Evolutionary conservation across 495 filamentous ascomycete genomes (phyloP).

Genomic region (Aspergillus wentii): DNA sequence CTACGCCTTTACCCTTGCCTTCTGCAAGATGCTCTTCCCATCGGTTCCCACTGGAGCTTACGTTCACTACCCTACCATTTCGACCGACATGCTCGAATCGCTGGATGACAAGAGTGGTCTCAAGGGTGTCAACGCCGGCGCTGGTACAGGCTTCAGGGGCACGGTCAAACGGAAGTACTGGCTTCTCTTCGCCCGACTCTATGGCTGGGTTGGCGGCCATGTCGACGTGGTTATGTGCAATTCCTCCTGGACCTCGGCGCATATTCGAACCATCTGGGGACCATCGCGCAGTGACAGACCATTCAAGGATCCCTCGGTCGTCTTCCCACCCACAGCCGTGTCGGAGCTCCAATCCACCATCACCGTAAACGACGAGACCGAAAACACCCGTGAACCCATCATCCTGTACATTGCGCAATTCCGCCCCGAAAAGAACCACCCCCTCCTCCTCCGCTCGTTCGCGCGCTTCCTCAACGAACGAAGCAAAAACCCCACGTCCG

Average conservation of each 20-base stretch:
- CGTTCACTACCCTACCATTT: constrained; percentile 97
- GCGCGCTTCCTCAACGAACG: constrained; percentile 57
- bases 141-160: constrained; percentile 65
- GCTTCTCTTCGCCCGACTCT: constrained; percentile 75
- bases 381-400: constrained; percentile 58
- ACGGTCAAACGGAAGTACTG: constrained; percentile 74
- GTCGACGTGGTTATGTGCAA: constrained; percentile 96
- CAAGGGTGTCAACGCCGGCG: constrained; percentile 79
- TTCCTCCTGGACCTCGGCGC: constrained; percentile 84
- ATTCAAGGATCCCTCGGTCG: constrained; percentile 49
- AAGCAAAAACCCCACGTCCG: constrained; percentile 40
- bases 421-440: constrained; percentile 93
- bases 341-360: constrained; percentile 70
- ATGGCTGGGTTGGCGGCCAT: constrained; percentile 71
- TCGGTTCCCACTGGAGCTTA: constrained; percentile 84
- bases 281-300: constrained; percentile 38
- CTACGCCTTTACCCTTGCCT: constrained; percentile 83
- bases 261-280: constrained; percentile 80
- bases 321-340: constrained; percentile 91
- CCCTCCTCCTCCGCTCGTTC: constrained; percentile 77
- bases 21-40: constrained; percentile 79
- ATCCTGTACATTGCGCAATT: constrained; percentile 96
- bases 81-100: constrained; percentile 91
- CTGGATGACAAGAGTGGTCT: constrained; percentile 61
- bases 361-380: constrained; percentile 60